Percentiles rank a stretch among this genome's conserved stretches.
phyloP scores from a whole-genome alignment of 2,329 filamentous ascomycete species.

The Ascochyta rabiei region DNA sequence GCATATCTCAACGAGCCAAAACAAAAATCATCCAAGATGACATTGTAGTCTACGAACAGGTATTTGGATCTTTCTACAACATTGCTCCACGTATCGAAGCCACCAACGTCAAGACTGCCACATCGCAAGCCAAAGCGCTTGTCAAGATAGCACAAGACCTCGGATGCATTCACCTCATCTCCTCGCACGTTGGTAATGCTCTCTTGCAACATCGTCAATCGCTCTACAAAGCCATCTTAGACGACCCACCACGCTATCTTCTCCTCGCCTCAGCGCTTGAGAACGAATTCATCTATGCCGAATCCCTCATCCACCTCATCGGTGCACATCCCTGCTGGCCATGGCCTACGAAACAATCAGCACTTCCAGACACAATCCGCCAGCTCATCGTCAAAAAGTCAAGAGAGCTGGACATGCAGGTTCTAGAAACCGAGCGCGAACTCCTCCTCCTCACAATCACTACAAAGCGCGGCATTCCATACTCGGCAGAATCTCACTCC shows the following conservation, averaged over 20 bases:
- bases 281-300: slow-evolving; percentile 41
- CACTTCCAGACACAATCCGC: slow-evolving; percentile 13
- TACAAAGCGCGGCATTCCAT: background rate
- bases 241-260: slow-evolving; percentile 43
- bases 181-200: slow-evolving; percentile 27
- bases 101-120: slow-evolving; percentile 20
- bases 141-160: slow-evolving; percentile 33
- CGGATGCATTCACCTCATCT: slow-evolving; percentile 27
- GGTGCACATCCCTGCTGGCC: slow-evolving; percentile 34
- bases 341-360: slow-evolving; percentile 11
- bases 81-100: slow-evolving; percentile 5
- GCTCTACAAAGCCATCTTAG: slow-evolving; percentile 38
- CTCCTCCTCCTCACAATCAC: slow-evolving; percentile 33
- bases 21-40: background rate
- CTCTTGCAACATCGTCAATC: slow-evolving; percentile 32
- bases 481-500: background rate
- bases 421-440: slow-evolving; percentile 16
- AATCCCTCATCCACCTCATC: slow-evolving; percentile 46
- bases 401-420: slow-evolving; percentile 18
- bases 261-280: slow-evolving; percentile 36
- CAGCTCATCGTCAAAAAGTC: slow-evolving; percentile 15
- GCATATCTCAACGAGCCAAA: no score
- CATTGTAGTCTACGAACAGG: slow-evolving; percentile 10
- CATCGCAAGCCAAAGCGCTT: slow-evolving; percentile 27
- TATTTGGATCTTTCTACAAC: slow-evolving; percentile 39